Evolutionary conservation across 1,284 basidiomycete genomes (phyloP), one percentile per base, ranked within the genome.

Genomic region (Ustilago lituana): DNA sequence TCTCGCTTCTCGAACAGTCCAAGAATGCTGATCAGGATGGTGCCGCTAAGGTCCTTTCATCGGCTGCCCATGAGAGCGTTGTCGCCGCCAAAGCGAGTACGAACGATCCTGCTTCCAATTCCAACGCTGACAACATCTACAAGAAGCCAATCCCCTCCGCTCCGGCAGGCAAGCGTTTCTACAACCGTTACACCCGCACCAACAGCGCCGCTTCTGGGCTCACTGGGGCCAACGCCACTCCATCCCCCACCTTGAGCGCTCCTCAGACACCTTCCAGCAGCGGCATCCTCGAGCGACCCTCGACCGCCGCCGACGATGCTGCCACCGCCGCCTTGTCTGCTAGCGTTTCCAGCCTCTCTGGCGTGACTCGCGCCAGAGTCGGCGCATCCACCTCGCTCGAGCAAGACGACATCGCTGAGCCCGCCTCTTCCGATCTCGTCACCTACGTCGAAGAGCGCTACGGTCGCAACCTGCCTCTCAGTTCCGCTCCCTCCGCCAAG

Each of bases 401-500:
- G 19, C 45, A 48, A 12, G 33, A 24, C 12, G 39, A 53, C 26
- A 19, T 46, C n/a, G 15, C 43, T 20, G 56, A 60, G 23, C 23
- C 44, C 9, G 53, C 29, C 12, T 45, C 66, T 14, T 56, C 83
- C 14, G 86, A 87, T 54, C 83, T 86, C 32, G 79, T 84, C 8
- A 84, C 84, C 2, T 88, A 87, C 74, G 85, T 98, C 33, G 96
- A 98, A 82, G 94, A 98, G 83, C 89, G 94, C 19, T 98, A 97
- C 74, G 95, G 94, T 0, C 88, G 96, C 5, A 98, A 98, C 78
- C 85, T 98, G 23, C 92, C 94, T 2, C 82, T 91, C 3, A 85
- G 87, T 26, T 88, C 89, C 20, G 91, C 90, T 0, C 85, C 87
- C 1, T 86, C 88, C 3, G 93, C 94, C 9, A 98, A 98, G 83